phyloP scores from a whole-genome alignment of 805 yeast genomes.

The Candida peoriensis region DNA sequence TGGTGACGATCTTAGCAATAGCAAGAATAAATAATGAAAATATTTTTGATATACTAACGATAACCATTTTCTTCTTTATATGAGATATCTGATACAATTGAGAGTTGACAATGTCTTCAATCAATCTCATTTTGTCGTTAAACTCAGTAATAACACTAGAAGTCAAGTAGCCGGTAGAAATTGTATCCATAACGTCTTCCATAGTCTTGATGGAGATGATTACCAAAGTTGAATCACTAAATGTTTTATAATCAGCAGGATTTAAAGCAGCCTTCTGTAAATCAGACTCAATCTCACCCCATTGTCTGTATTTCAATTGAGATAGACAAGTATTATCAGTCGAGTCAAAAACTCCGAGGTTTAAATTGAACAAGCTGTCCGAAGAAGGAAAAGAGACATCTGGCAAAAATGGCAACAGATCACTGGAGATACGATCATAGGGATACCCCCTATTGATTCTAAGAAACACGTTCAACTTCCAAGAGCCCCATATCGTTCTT shows the following conservation, averaged over 20 bases:
- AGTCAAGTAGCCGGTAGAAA: conserved; percentile 23
- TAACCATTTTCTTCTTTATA: conserved; percentile 24
- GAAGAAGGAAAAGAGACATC: conserved; percentile 31
- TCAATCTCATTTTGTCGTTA: conserved; percentile 21
- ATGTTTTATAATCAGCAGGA: conserved; percentile 2
- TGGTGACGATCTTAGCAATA: conserved; percentile 24
- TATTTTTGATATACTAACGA: conserved; percentile 32
- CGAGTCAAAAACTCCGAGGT: conserved; percentile 17
- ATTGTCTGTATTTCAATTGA: conserved; percentile 10
- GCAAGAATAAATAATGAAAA: conserved; percentile 29
- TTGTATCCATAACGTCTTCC: conserved; percentile 32
- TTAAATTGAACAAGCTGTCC: conserved; percentile 18
- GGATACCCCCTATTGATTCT: conserved; percentile 34
- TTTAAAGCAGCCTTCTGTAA: conserved; percentile 9
- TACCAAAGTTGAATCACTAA: conserved; percentile 26
- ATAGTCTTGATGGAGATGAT: conserved; percentile 26
- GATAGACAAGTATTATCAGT: conserved; percentile 10
- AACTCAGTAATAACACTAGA: conserved; percentile 21
- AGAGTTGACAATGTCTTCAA: conserved; percentile 16
- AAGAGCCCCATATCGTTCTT: conserved; percentile 35
- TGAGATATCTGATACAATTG: conserved; percentile 21
- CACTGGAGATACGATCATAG: conserved; percentile 17
- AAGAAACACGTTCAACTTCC: conserved; percentile 30
- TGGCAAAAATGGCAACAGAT: conserved; percentile 25
- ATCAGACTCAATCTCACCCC: conserved; percentile 16